Evolutionary conservation across 768 basidiomycete genomes (phyloP), one percentile per base, ranked within the genome.

Genomic region (Xerocomus spinulosus): DNA sequence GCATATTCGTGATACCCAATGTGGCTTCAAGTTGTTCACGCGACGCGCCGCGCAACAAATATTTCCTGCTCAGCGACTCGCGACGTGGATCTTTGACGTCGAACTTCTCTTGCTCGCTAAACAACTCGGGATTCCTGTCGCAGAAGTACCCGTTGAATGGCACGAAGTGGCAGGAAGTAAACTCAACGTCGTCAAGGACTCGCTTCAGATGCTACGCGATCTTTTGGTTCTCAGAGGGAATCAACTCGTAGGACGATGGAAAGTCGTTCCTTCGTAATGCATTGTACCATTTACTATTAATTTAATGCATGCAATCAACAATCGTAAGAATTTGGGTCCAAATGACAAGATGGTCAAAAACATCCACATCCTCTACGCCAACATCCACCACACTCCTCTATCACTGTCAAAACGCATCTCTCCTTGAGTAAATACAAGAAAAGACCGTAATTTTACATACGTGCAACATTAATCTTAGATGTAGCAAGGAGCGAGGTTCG

Each of bases 81-180:
- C 85, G 5, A 85, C 88, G 1, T 97, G 94, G 94, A 93, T 95
- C 64, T 97, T 97, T 59, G 94, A 97, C 67, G 93, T 96, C 49
- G 94, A 97, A 66, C 78, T 96, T 5, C 73, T 97, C 17, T 73
- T 96, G 9, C 76, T 94, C 32, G 91, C 93, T 9, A 85, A 89
- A 61, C 78, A 85, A 63, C 72, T 87, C 33, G 59, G 73, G 9
- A 85, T 96, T 49, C 88, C 92, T 2, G 85, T 93, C 2, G 76
- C 68, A 7, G 94, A 97, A 62, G 89, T 96, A 7, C 81, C 91
- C 0, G 83, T 97, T 24, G 80, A 84, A 54, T 97, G 94, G 94
- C 86, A 92, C 50, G 94, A 97, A 68, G 88, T 97, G 3, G 77
- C 82, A 0, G 94, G 94, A 34, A 93, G 91, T 72, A 97, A 97